These are phyloP conservation scores for Amanita molliuscula DNA, from an alignment of 768 basidiomycete genomes.

Conservation along the genomic window DNA sequence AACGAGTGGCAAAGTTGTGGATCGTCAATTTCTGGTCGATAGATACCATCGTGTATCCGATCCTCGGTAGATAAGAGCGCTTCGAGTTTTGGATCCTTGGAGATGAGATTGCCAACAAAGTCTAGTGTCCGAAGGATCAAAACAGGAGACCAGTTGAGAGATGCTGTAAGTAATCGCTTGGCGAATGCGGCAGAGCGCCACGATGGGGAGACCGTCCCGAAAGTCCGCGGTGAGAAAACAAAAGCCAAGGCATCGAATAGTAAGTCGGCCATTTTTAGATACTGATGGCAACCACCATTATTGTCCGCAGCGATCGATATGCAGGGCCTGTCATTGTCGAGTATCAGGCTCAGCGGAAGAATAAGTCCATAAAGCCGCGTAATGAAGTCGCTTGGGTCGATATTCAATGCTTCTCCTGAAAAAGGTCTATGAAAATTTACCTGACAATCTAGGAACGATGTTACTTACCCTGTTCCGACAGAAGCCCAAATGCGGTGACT, in stretches of 20 bases:
- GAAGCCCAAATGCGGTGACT: slow-evolving; percentile 93
- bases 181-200: slow-evolving; percentile 85
- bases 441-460: background rate
- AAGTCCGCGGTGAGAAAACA: slow-evolving; percentile 67
- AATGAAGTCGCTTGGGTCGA: slow-evolving; percentile 88
- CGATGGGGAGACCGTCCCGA: slow-evolving; percentile 44
- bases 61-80: slow-evolving; percentile 84
- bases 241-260: slow-evolving; percentile 80
- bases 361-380: slow-evolving; percentile 77
- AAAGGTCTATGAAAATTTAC: slow-evolving; percentile 7
- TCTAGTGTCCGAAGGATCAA: slow-evolving; percentile 59
- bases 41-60: slow-evolving; percentile 73
- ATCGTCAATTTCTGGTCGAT: slow-evolving; percentile 80
- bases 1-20: slow-evolving; percentile 78
- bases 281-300: background rate
- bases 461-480: slow-evolving; percentile 78
- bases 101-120: slow-evolving; percentile 63
- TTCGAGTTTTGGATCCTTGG: slow-evolving; percentile 72
- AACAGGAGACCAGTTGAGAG: slow-evolving; percentile 70
- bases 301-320: slow-evolving; percentile 5
- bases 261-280: slow-evolving; percentile 46
- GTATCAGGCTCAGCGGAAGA: slow-evolving; percentile 56
- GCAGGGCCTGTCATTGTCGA: slow-evolving; percentile 49
- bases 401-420: slow-evolving; percentile 91
- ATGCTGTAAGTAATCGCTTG: slow-evolving; percentile 79